Evolutionary conservation across 2,329 filamentous ascomycete genomes (phyloP), one percentile per base, ranked within the genome.

Genomic region (Xylariaceae sp.): DNA sequence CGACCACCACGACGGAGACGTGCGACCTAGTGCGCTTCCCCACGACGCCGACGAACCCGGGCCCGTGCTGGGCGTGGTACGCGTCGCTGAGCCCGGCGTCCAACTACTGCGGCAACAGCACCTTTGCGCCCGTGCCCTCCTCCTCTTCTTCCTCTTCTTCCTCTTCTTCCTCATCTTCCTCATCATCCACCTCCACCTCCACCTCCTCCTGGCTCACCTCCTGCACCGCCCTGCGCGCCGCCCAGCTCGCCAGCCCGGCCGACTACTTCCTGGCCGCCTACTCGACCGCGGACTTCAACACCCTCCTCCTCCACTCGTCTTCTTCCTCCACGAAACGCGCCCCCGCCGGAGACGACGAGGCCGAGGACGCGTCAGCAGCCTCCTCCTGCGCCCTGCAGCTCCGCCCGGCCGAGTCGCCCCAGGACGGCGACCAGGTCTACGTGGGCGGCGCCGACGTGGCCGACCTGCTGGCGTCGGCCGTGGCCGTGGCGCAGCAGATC

Each of bases 391-490:
- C 37, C 7, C 29, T 48, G 9, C 38, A 48, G 19, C 35, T 48
- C 2, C 37, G 38, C 19, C 45, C 45, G 7, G 36, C 33, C 12
- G 39, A 29, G 29, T n/a, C n/a, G n/a, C n/a, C n/a, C n/a, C n/a
- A n/a, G n/a, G n/a, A n/a, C n/a, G n/a, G n/a, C n/a, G 45, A 48
- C 15, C 44, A 45, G 31, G 23, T 48, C 21, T 43, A 45, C 32
- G 19, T 48, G 2, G 44, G 44, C 17, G 39, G 45, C 6, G 37
- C 36, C 3, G 45, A 48, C 30, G 22, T 48, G 4, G 32, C 33
- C 10, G 45, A 46, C 2, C 19, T 45, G 10, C 29, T 48, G 9
- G 38, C 44, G 10, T 33, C 42, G 9, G 37, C 23, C 7, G 15
- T 25, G 12, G 38, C 37, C 16, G 15, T 14, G 17, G 10, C 5